Evolutionary conservation across 306 rosid genomes (phyloP).

Genomic region (Medicago arabica): DNA sequence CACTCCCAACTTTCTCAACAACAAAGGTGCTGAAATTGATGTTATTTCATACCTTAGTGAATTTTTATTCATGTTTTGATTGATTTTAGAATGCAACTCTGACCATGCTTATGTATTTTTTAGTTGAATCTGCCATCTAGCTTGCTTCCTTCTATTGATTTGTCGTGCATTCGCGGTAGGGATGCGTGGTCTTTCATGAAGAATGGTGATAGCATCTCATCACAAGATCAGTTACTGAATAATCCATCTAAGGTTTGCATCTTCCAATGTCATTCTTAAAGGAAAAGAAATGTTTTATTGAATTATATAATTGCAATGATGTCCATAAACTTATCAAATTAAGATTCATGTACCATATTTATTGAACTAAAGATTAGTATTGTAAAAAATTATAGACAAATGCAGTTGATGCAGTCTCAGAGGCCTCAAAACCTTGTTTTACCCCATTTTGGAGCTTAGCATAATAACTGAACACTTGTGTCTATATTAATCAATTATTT

Average conservation of each 20-base stretch:
- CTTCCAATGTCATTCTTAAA: background rate
- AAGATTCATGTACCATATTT: too few species aligned
- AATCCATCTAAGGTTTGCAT: constrained; percentile 64
- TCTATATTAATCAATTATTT: background rate
- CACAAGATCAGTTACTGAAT: constrained; percentile 50
- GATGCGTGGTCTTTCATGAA: constrained; percentile 42
- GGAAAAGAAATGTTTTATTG: too few species aligned
- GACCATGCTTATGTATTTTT: constrained; percentile 35
- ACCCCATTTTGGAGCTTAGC: too few species aligned
- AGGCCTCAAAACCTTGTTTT: too few species aligned
- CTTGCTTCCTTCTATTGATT: constrained; percentile 66
- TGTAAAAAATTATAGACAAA: too few species aligned
- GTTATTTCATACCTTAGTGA: background rate
- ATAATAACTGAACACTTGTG: too few species aligned
- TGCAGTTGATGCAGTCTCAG: too few species aligned
- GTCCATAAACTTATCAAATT: too few species aligned
- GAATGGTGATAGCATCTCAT: constrained; percentile 46
- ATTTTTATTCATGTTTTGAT: background rate
- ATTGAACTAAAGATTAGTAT: too few species aligned
- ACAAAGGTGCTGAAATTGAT: constrained; percentile 63
- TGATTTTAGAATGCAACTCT: constrained; percentile 21
- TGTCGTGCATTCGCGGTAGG: constrained; percentile 50
- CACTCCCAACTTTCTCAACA: constrained; percentile 75
- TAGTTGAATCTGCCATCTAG: constrained; percentile 75
- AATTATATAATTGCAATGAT: too few species aligned